These are phyloP conservation scores for Madurella mycetomatis DNA, from an alignment of 2,329 filamentous ascomycete species.

Conservation along the genomic window DNA sequence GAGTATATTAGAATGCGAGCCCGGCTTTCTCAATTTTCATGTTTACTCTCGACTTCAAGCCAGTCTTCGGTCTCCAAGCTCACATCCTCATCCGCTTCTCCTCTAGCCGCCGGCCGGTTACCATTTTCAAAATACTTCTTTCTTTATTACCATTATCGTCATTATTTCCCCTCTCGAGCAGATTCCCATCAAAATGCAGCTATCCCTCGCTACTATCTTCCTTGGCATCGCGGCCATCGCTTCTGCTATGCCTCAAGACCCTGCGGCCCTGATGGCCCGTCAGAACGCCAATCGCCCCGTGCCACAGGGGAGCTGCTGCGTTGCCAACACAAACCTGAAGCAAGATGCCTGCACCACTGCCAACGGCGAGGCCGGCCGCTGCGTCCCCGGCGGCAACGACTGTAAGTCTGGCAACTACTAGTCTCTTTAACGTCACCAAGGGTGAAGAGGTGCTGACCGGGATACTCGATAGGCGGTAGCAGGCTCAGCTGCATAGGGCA, in stretches of 20 bases:
- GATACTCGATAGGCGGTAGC: conserved; percentile 17
- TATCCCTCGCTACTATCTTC: conserved; percentile 23
- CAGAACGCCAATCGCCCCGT: conserved; percentile 35
- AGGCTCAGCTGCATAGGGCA: conserved; percentile 23
- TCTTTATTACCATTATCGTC: too few relatives aligned
- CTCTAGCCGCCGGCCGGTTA: too few relatives aligned
- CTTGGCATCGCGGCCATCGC: conserved; percentile 27
- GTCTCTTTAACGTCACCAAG: too few relatives aligned
- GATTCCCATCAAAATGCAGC: conserved; percentile 28
- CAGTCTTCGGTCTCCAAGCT: too few relatives aligned
- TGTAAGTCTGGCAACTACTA: too few relatives aligned
- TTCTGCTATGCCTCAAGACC: conserved; percentile 25
- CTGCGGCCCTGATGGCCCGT: conserved; percentile 23
- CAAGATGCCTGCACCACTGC: conserved; percentile 33
- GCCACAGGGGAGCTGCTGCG: conserved; percentile 34
- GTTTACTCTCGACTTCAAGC: too few relatives aligned
- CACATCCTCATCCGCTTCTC: too few relatives aligned
- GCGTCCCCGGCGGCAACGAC: conserved; percentile 34
- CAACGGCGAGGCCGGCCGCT: conserved; percentile 32
- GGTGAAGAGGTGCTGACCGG: too few relatives aligned
- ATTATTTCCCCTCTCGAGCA: not conserved
- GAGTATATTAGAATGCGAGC: too few relatives aligned
- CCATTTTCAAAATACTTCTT: too few relatives aligned
- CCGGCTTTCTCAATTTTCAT: too few relatives aligned
- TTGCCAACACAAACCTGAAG: conserved; percentile 34